Percentiles rank a stretch among this genome's conserved stretches.
Evolutionary conservation across 164 flowering plant species (phyloP).

Genomic region (Piper betle): DNA sequence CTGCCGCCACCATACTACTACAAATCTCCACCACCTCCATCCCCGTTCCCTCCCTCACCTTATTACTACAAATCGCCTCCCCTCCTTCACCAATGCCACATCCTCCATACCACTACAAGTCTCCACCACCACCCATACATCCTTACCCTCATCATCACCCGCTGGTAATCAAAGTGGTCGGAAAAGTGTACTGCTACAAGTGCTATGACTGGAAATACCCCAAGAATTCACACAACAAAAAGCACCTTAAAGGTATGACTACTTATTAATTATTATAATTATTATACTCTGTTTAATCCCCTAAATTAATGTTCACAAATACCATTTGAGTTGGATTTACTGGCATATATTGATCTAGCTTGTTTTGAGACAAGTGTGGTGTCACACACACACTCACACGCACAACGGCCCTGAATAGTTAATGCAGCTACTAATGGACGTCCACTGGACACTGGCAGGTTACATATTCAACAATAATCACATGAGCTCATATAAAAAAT

Average conservation of each 20-base stretch:
- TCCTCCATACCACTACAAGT: slow-evolving; percentile 7
- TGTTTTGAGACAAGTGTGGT: too few species aligned
- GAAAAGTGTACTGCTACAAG: slow-evolving; percentile 67
- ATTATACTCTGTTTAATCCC: too few species aligned
- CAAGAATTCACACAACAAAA: slow-evolving; percentile 52
- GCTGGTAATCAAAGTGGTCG: slow-evolving; percentile 46
- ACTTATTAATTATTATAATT: too few species aligned
- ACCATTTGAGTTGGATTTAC: too few species aligned
- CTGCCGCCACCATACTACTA: slow-evolving; percentile 7
- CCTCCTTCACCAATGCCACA: neutral
- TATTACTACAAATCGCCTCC: slow-evolving; percentile 8
- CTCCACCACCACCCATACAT: slow-evolving; percentile 7
- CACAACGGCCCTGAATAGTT: too few species aligned
- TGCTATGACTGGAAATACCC: slow-evolving; percentile 62
- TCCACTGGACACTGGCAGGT: too few species aligned
- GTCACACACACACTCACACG: too few species aligned
- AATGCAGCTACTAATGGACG: too few species aligned
- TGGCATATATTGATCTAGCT: too few species aligned
- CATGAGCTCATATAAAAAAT: too few species aligned
- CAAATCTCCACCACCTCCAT: slow-evolving; percentile 9
- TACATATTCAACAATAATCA: too few species aligned
- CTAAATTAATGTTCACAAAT: too few species aligned
- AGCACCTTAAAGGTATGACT: slow-evolving; percentile 39
- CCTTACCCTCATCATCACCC: slow-evolving; percentile 11
- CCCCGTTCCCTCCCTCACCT: neutral